A percentile compares a stretch with the other conserved stretches of the same genome.
Conservation (phyloP, 2,329 filamentous ascomycete genomes). For the Ophiostoma quercus region DNA sequence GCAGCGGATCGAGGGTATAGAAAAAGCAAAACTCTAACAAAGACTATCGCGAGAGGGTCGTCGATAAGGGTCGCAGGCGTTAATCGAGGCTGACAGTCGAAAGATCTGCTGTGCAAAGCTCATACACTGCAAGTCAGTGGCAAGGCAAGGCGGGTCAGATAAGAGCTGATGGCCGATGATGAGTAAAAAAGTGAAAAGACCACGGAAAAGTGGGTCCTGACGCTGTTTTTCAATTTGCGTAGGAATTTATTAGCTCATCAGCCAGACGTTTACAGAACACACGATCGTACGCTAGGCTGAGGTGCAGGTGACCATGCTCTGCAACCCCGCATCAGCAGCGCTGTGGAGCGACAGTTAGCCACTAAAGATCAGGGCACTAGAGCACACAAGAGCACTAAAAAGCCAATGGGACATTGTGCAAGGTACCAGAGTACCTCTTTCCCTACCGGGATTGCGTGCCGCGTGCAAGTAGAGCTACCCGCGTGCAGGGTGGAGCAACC, state of each 20-base stretch:
- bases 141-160: slow-evolving; percentile 1
- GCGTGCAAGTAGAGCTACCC: slow-evolving; percentile 13
- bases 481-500: slow-evolving; percentile 18
- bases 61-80: neutral
- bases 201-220: neutral
- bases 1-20: neutral
- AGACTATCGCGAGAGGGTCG: neutral
- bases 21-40: neutral
- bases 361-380: neutral
- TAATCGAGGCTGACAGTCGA: neutral
- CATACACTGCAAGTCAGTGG: slow-evolving; percentile 1
- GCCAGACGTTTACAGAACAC: neutral
- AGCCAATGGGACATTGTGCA: slow-evolving; percentile 2
- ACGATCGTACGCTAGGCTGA: slow-evolving; percentile 21
- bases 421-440: slow-evolving; percentile 14
- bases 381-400: neutral
- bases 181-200: neutral
- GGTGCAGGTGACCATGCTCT: slow-evolving; percentile 24
- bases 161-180: neutral
- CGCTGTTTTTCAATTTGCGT: slow-evolving; percentile 11
- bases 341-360: slow-evolving; percentile 19
- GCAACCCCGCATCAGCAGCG: slow-evolving; percentile 21
- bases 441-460: neutral
- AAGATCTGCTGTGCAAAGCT: slow-evolving; percentile 3
- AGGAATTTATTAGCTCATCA: neutral